A percentile compares a stretch with the other conserved stretches of the same genome.
phyloP scores from a whole-genome alignment of 2,329 filamentous ascomycete genomes.

The Delphinella strobiligena region DNA sequence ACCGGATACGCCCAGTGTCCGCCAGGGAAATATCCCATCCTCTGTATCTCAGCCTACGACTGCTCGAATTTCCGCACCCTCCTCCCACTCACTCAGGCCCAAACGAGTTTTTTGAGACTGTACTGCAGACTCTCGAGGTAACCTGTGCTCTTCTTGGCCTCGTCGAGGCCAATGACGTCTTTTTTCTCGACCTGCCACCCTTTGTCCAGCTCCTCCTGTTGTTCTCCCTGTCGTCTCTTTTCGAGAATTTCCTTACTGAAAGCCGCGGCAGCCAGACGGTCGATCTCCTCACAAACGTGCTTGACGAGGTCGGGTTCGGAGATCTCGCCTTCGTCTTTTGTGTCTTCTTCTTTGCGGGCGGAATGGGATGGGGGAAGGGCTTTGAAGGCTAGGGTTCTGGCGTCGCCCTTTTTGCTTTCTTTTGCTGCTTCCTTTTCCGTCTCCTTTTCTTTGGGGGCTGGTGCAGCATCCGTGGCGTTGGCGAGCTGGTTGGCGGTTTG shows the following conservation, averaged over 20 bases:
- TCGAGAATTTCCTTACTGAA: conserved; percentile 24
- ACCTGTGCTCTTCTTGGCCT: conserved; percentile 78
- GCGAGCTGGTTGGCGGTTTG: conserved; percentile 1
- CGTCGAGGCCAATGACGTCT: conserved; percentile 71
- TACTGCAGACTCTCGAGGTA: conserved; percentile 79
- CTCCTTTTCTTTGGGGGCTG: conserved; percentile 17
- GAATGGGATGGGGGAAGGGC: conserved; percentile 39
- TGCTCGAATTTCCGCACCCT: too few relatives aligned
- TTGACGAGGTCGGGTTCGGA: conserved; percentile 45
- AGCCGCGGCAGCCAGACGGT: conserved; percentile 45
- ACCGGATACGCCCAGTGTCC: too few relatives aligned
- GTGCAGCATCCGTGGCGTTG: too few relatives aligned
- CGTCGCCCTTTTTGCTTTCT: conserved; percentile 3
- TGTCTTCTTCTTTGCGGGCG: conserved; percentile 16
- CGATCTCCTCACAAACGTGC: conserved; percentile 64
- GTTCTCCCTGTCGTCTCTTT: conserved; percentile 14
- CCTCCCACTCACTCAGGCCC: conserved; percentile 39
- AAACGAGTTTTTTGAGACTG: conserved; percentile 86
- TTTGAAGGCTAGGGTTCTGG: conserved; percentile 42
- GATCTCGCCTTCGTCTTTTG: conserved; percentile 20
- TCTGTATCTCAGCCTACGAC: too few relatives aligned
- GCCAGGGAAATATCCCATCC: too few relatives aligned
- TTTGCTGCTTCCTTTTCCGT: conserved; percentile 14
- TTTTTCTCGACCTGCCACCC: conserved; percentile 37
- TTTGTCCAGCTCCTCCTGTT: conserved; percentile 7